Evolutionary conservation across 345 rosid species (phyloP).

Genomic region (Melaleuca alternifolia): DNA sequence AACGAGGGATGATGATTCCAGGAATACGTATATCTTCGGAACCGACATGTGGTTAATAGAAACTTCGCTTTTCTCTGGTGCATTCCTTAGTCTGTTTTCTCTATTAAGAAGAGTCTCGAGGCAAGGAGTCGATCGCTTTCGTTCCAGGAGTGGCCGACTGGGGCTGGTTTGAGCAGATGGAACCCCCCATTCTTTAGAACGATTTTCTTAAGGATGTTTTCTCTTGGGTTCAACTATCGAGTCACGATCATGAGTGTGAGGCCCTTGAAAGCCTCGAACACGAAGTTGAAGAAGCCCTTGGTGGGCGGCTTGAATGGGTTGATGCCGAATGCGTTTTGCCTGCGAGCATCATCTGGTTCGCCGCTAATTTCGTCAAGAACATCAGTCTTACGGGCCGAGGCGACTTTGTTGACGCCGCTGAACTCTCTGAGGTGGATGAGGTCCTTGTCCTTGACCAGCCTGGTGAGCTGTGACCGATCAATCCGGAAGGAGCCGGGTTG

Average conservation of each 20-base stretch:
- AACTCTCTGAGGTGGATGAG: conserved; percentile 13
- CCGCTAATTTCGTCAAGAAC: conserved; percentile 22
- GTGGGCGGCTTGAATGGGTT: conserved; percentile 55
- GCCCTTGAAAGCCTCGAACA: conserved; percentile 38
- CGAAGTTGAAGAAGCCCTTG: conserved; percentile 26
- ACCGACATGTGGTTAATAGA: background rate
- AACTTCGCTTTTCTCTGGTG: background rate
- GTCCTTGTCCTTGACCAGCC: conserved; percentile 37
- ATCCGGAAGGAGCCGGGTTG: conserved; percentile 13
- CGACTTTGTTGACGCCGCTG: conserved; percentile 32
- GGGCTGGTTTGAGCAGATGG: background rate
- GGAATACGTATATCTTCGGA: background rate
- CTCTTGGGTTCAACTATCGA: background rate
- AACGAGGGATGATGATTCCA: background rate
- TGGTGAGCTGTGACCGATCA: conserved; percentile 14
- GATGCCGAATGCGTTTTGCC: conserved; percentile 42
- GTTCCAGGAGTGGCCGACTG: background rate
- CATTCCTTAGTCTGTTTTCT: too few relatives aligned
- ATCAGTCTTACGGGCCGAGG: conserved; percentile 23
- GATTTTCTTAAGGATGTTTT: background rate
- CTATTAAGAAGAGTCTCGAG: too few relatives aligned
- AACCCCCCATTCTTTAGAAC: background rate
- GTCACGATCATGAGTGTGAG: conserved; percentile 22
- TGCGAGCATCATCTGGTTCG: conserved; percentile 15
- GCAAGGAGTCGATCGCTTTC: background rate